These are phyloP conservation scores for Nyssa sinensis DNA, from an alignment of 148 eudicot species.

Conservation along the genomic window DNA sequence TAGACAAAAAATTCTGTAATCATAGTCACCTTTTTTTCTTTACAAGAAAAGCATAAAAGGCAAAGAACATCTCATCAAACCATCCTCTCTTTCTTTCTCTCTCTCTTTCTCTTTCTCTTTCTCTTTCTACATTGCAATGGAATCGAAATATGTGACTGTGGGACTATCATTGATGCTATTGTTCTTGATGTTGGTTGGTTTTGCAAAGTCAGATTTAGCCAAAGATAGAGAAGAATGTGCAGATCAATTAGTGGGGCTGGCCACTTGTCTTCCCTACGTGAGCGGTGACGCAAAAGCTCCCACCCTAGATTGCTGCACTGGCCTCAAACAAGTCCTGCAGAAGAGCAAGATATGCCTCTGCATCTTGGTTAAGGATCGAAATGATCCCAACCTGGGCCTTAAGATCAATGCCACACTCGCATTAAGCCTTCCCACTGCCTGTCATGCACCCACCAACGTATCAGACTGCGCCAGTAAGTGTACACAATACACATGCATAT, in stretches of 20 bases:
- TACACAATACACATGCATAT: too few species aligned
- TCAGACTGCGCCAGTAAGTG: constrained; percentile 63
- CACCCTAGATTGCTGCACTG: constrained; percentile 59
- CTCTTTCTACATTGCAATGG: constrained; percentile 12
- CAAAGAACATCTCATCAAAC: too few species aligned
- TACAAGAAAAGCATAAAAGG: too few species aligned
- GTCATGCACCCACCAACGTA: constrained; percentile 44
- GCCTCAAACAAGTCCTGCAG: constrained; percentile 46
- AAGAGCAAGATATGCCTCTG: constrained; percentile 67
- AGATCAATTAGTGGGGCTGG: constrained; percentile 41
- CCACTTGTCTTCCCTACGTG: constrained; percentile 62
- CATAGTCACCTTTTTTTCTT: too few species aligned
- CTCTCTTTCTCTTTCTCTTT: too few species aligned
- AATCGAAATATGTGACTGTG: neutral
- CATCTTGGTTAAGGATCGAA: constrained; percentile 59
- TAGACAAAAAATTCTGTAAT: too few species aligned
- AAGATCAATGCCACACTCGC: constrained; percentile 75
- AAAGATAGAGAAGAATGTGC: constrained; percentile 60
- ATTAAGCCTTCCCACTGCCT: constrained; percentile 56
- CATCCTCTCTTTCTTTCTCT: too few species aligned
- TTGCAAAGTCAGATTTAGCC: constrained; percentile 31
- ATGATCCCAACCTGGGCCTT: constrained; percentile 73
- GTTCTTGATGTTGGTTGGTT: constrained; percentile 20
- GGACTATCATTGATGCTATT: neutral
- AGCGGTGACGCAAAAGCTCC: constrained; percentile 53